phyloP scores from a whole-genome alignment of 805 yeast genomes.

The Torulaspora microellipsoides region DNA sequence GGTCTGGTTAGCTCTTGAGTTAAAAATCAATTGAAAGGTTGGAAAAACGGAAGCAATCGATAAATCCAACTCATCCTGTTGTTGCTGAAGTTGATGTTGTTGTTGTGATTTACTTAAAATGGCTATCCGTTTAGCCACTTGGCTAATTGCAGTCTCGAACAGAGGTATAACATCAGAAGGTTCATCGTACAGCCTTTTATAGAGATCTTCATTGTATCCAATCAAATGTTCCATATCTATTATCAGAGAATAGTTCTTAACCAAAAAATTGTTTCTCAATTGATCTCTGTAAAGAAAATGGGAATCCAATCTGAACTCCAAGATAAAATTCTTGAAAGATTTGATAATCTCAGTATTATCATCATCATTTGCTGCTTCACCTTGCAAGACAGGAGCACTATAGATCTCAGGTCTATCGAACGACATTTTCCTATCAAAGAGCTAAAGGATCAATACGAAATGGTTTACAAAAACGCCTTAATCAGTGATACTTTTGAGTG shows the following conservation, averaged over 20 bases:
- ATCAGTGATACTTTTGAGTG: no score
- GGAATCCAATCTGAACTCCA: conserved; percentile 79
- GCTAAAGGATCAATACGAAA: no score
- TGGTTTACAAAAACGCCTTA: no score
- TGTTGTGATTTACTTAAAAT: conserved; percentile 33
- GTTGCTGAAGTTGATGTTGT: conserved; percentile 7
- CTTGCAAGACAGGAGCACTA: conserved; percentile 82
- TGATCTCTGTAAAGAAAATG: conserved; percentile 88
- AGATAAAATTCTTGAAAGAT: conserved; percentile 74
- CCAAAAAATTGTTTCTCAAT: conserved; percentile 77
- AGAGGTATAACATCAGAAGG: conserved; percentile 85
- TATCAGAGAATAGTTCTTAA: conserved; percentile 63
- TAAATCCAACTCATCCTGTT: conserved; percentile 9
- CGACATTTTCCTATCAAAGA: conserved; percentile 43
- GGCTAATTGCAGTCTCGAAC: conserved; percentile 78
- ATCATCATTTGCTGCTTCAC: conserved; percentile 63
- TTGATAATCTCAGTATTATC: conserved; percentile 63
- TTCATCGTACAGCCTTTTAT: conserved; percentile 76
- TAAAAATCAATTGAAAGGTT: conserved; percentile 72
- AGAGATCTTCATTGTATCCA: conserved; percentile 82
- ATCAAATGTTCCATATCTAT: conserved; percentile 83
- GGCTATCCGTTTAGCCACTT: conserved; percentile 71
- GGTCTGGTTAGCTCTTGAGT: conserved; percentile 64
- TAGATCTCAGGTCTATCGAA: conserved; percentile 69
- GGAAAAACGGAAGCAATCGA: conserved; percentile 51